Base-by-base conservation (phyloP, 495 filamentous ascomycete species). In the Penicillium desertorum region DNA sequence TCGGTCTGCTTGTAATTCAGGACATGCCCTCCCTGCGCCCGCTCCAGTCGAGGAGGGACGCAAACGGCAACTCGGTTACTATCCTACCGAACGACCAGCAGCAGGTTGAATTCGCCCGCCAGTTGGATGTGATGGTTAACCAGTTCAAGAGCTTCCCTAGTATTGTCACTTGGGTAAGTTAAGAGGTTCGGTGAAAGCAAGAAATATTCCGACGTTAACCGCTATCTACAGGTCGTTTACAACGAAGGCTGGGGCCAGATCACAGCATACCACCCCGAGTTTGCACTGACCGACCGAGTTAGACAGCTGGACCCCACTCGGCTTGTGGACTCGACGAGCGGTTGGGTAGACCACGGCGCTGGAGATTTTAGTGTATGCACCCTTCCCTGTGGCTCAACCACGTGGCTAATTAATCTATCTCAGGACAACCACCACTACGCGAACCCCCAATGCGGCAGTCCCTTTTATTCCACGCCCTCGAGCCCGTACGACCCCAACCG, bases 241-340 rank as follows among this genome's bases (percentile, higher is more conserved):
- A 89, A 89, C 64, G 86, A 89, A 63, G 86, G 85, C 30, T 89
- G 86, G 86, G 86, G 83, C 9, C 86, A 89, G 56, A 66, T 78
- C 22, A 73, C 56, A 1, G 48, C 73, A 4, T 65, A 65, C 14
- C 73, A 79, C 50, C 83, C 84, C 1, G 84, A 88, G 57, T 79
- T 81, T 20, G 70, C 64, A 10, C 64, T 88, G 16, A 84, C 84
- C 0, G 73, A 78, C 2, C 69, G 73, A 0, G 71, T 89, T 37
- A 72, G 72, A 43, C 51, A 71, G 52, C 68, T 87, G 2, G 86
- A 89, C 63, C 83, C 85, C 0, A 87, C 81, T 0, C 66, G 86
- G 14, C 76, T 89, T 10, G 69, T 89, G 9, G 73, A 86, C 69
- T 68, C 84, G 14, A 80, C 77, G 0, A 82, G 79, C 0, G 86